Conservation (phyloP, 73 alveolate species). For the Paramecium tetraurelia region DNA sequence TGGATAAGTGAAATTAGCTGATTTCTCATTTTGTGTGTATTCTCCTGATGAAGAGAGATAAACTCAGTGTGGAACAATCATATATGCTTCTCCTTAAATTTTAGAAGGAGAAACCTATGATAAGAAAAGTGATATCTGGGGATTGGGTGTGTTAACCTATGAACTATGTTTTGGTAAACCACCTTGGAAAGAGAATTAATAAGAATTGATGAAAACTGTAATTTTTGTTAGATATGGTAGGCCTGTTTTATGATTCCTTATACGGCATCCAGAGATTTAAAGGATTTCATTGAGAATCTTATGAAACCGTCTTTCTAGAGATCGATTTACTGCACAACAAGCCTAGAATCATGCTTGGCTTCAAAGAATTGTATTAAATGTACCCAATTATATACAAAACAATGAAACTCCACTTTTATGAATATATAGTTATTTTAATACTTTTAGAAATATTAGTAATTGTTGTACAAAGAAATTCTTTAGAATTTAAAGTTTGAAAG, state of each 20-base stretch:
- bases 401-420: not conserved
- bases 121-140: constrained; percentile 91
- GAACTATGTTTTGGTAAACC: constrained; percentile 90
- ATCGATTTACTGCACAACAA: not conserved
- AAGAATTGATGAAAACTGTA: not conserved
- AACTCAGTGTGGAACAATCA: constrained; percentile 97
- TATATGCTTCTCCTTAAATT: constrained; percentile 98
- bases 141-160: constrained; percentile 90
- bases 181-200: constrained; percentile 65
- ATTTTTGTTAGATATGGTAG: not conserved
- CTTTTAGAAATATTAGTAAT: too few species aligned
- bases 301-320: constrained; percentile 3
- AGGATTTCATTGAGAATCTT: constrained; percentile 16
- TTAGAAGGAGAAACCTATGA: constrained; percentile 77
- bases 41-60: constrained; percentile 72
- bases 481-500: too few species aligned
- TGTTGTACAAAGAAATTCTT: too few species aligned
- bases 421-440: not conserved
- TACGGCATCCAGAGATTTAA: constrained; percentile 23
- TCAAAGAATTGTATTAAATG: not conserved
- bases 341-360: constrained; percentile 34
- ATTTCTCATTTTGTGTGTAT: constrained; percentile 26
- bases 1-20: constrained; percentile 30
- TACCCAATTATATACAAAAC: not conserved
- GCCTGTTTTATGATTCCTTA: constrained; percentile 16